A percentile compares a stretch with the other conserved stretches of the same genome.
Evolutionary conservation across 1,284 basidiomycete species (phyloP).

Genomic region (Ganoderma meredithae): DNA sequence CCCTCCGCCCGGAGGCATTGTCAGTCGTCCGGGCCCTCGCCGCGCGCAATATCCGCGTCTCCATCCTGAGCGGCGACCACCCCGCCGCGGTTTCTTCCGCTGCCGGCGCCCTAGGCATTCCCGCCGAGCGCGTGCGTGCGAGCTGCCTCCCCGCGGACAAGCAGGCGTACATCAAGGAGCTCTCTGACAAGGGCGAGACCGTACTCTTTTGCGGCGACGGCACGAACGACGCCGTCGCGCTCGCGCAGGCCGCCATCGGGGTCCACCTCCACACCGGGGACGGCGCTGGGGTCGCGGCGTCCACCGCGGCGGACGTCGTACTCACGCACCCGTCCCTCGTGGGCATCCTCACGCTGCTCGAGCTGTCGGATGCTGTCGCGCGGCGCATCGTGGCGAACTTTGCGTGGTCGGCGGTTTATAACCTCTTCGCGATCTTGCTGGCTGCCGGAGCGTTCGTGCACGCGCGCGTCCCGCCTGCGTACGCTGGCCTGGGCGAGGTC

Average conservation of each 20-base stretch:
- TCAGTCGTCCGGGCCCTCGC: constrained; percentile 49
- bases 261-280: constrained; percentile 55
- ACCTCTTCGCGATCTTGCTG: constrained; percentile 53
- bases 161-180: constrained; percentile 50
- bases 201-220: constrained; percentile 57
- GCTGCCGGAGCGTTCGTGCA: constrained; percentile 57
- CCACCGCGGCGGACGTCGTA: constrained; percentile 56
- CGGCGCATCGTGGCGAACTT: constrained; percentile 53
- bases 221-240: constrained; percentile 60
- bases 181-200: constrained; percentile 39
- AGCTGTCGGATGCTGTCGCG: constrained; percentile 50
- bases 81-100: constrained; percentile 56
- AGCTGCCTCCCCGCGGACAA: constrained; percentile 61
- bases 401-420: constrained; percentile 55
- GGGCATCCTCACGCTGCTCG: constrained; percentile 50
- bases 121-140: constrained; percentile 50
- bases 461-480: constrained; percentile 49
- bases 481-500: constrained; percentile 52
- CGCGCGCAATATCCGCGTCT: constrained; percentile 48
- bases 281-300: constrained; percentile 43
- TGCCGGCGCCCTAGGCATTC: constrained; percentile 50
- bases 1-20: constrained; percentile 52
- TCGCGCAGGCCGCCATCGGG: constrained; percentile 58
- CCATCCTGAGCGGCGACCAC: constrained; percentile 65
- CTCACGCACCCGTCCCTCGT: constrained; percentile 48